Evolutionary conservation across 495 filamentous ascomycete species (phyloP), one percentile per base, ranked within the genome.

Genomic region (Annulohypoxylon maeteangense): DNA sequence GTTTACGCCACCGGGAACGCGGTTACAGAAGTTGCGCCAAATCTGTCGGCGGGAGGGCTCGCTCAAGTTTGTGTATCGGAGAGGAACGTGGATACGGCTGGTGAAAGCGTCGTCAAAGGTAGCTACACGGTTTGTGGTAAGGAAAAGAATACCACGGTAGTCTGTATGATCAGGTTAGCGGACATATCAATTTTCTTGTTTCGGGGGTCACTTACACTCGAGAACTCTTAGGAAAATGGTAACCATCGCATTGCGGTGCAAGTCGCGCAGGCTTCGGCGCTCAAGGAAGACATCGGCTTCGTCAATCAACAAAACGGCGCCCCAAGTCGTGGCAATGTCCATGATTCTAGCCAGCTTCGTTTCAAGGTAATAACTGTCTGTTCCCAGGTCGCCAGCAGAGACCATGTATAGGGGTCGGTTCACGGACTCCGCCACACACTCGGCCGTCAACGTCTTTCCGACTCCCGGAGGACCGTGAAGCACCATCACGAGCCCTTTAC

Each of bases 101-200:
- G 81, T 81, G 71, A 87, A 85, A 16, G 81, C 83, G 62, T 83
- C 81, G 38, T 83, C 80, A 62, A 94, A 79, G 6, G 79, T 81
- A 22, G 22, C 88, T 8, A 94, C 92, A 7, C 92, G 89, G 76
- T 95, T 95, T 14, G 92, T 95, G 2, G 93, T 95, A 12, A 95
- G 80, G 84, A 95, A 95, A 11, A 95, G 79, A 67, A 95, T 94
- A 2, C 92, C 92, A 75, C 93, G 91, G 85, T 88, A 70, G 51
- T 70, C 61, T 70, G 8, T 3, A 29, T 11, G 31, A 16, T 22
- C 10, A 20, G 1, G n/a, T 69, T 32, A 63, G 53, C 32, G 0
- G 42, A 20, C 16, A 14, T 50, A 29, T 7, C 11, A 5, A 11
- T 3, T 23, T 12, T 4, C 11, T 25, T 10, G 20, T 48, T 25